phyloP scores from a whole-genome alignment of 2,329 filamentous ascomycete species.

The Talaromyces pinophilus region DNA sequence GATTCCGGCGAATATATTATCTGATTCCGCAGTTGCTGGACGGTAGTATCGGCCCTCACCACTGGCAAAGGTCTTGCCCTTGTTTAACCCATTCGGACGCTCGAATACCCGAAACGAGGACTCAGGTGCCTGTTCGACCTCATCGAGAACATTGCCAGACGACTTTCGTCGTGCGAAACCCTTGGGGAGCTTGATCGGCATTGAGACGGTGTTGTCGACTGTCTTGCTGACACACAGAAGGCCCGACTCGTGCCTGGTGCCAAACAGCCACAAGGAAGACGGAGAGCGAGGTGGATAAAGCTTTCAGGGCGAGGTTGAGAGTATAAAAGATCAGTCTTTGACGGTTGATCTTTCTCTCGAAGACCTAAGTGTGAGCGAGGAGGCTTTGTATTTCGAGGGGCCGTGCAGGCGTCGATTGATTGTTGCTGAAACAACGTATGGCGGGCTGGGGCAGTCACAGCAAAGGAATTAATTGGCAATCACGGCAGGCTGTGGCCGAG shows the following conservation, averaged over 20 bases:
- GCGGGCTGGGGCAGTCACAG: background rate
- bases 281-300: background rate
- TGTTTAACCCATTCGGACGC: constrained; percentile 43
- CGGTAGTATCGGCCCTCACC: constrained; percentile 39
- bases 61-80: constrained; percentile 47
- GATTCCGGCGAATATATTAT: constrained; percentile 43
- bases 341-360: background rate
- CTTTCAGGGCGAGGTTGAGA: background rate
- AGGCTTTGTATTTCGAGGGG: background rate
- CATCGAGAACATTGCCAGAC: constrained; percentile 56
- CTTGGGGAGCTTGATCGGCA: constrained; percentile 60
- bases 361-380: background rate
- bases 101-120: constrained; percentile 59
- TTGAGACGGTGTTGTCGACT: constrained; percentile 28
- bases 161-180: constrained; percentile 57
- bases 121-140: constrained; percentile 42
- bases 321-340: background rate
- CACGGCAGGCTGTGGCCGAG: constrained; percentile 9
- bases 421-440: constrained; percentile 5
- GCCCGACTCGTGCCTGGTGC: constrained; percentile 10
- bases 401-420: background rate
- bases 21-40: constrained; percentile 38
- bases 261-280: constrained; percentile 8
- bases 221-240: constrained; percentile 12
- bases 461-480: background rate